Percentiles rank a stretch among this genome's conserved stretches.
phyloP scores from a whole-genome alignment of 1,284 basidiomycete species.

The Marasmius fiardii region DNA sequence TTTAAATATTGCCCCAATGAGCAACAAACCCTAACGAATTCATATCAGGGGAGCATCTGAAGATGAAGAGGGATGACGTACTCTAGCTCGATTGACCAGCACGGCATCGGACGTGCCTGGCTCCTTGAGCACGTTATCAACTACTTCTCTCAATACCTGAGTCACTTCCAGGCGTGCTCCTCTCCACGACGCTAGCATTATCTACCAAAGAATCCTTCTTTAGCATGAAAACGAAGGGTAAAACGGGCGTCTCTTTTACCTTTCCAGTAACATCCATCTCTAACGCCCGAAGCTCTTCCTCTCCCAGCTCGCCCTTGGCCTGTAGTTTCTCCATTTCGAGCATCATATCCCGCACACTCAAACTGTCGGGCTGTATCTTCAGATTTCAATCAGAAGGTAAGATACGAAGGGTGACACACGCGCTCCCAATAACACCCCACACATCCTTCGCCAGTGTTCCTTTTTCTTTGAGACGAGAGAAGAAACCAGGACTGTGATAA shows the following conservation, averaged over 20 bases:
- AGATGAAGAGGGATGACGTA: conserved; percentile 24
- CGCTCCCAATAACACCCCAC: conserved; percentile 91
- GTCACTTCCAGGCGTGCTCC: conserved; percentile 92
- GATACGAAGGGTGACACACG: conserved; percentile 46
- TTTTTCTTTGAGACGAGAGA: conserved; percentile 93
- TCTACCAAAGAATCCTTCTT: conserved; percentile 37
- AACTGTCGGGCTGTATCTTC: conserved; percentile 30
- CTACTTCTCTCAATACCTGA: conserved; percentile 76
- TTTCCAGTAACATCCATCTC: conserved; percentile 96
- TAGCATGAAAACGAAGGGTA: conserved; percentile 5
- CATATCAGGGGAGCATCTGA: conserved; percentile 1
- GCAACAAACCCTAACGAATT: conserved; percentile 62
- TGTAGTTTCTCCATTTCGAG: conserved; percentile 89
- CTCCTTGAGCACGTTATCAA: conserved; percentile 82
- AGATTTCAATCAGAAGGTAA: background rate
- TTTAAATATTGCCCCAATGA: conserved; percentile 88
- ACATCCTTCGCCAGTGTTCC: conserved; percentile 90
- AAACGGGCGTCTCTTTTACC: conserved; percentile 32
- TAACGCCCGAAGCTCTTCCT: conserved; percentile 82
- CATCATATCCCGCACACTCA: conserved; percentile 71
- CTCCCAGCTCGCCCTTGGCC: conserved; percentile 80
- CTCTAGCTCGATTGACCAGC: conserved; percentile 80
- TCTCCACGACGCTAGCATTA: conserved; percentile 93
- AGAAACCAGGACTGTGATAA: conserved; percentile 82
- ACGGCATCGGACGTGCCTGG: conserved; percentile 66